These are phyloP conservation scores for Monilinia fructigena DNA, from an alignment of 2,329 filamentous ascomycete species.

Conservation along the genomic window DNA sequence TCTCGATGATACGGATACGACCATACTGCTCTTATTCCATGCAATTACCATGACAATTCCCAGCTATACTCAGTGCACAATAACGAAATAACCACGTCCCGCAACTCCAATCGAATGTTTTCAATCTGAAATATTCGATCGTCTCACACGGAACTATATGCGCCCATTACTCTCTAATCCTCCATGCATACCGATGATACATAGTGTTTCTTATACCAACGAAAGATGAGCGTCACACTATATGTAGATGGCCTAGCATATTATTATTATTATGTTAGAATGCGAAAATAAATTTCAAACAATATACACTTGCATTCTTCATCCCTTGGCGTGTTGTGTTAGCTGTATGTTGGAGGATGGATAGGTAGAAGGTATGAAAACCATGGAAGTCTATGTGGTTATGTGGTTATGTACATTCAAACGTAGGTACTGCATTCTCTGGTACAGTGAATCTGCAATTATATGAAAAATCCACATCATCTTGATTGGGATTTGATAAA, in stretches of 20 bases:
- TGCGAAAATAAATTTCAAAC: no score
- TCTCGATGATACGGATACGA: background rate
- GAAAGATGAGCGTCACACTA: background rate
- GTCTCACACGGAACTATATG: no score
- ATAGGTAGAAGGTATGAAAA: background rate
- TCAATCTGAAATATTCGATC: background rate
- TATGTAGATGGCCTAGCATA: background rate
- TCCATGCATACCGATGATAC: background rate
- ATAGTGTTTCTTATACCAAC: background rate
- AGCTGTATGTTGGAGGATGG: background rate
- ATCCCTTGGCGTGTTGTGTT: no score
- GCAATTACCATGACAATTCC: no score
- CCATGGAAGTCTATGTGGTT: background rate
- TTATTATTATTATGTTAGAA: background rate
- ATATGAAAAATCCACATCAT: no score
- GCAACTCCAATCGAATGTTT: background rate
- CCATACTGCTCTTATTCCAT: background rate
- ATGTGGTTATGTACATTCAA: no score
- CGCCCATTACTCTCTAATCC: background rate
- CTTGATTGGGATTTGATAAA: no score
- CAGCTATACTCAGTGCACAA: background rate
- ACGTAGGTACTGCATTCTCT: no score
- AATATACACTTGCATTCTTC: background rate
- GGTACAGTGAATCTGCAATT: no score
- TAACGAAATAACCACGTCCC: background rate